Conservation (phyloP, 345 rosid species). For the Euphorbia peplus region DNA sequence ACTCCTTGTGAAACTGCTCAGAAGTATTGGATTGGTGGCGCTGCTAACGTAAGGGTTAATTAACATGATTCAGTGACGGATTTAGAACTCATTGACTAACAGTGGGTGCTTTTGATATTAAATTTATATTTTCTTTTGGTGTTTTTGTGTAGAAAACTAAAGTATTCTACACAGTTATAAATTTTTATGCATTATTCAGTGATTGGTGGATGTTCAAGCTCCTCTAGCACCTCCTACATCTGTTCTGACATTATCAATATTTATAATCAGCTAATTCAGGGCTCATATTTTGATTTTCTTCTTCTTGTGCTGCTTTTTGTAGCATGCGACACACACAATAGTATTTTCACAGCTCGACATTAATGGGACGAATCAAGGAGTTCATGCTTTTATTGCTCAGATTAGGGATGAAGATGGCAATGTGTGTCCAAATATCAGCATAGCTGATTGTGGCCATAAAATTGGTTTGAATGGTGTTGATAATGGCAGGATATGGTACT, state of each 20-base stretch:
- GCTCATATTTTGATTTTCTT: slow-evolving; percentile 21
- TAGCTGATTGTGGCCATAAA: slow-evolving; percentile 95
- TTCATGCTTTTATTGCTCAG: slow-evolving; percentile 86
- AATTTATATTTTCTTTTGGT: too few species aligned
- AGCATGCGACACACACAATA: slow-evolving; percentile 95
- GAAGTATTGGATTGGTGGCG: slow-evolving; percentile 98
- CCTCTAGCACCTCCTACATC: too few species aligned
- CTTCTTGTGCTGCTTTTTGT: slow-evolving; percentile 14
- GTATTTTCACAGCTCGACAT: slow-evolving; percentile 89
- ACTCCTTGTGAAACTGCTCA: slow-evolving; percentile 98
- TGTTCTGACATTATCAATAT: background rate
- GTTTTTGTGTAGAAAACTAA: too few species aligned
- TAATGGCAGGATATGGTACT: slow-evolving; percentile 92
- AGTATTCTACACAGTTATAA: too few species aligned
- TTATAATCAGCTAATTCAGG: background rate
- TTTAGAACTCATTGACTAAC: too few species aligned
- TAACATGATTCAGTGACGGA: too few species aligned
- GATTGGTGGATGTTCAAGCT: too few species aligned
- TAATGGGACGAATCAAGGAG: slow-evolving; percentile 75
- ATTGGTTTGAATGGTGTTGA: slow-evolving; percentile 96
- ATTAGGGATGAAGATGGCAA: slow-evolving; percentile 80
- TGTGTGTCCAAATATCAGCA: slow-evolving; percentile 60
- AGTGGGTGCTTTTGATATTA: too few species aligned
- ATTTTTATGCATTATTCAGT: too few species aligned
- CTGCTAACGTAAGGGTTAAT: slow-evolving; percentile 58